A percentile compares a stretch with the other conserved stretches of the same genome.
These are phyloP conservation scores for Macaranga tanarius DNA, from an alignment of 441 rosid genomes.

Conservation along the genomic window DNA sequence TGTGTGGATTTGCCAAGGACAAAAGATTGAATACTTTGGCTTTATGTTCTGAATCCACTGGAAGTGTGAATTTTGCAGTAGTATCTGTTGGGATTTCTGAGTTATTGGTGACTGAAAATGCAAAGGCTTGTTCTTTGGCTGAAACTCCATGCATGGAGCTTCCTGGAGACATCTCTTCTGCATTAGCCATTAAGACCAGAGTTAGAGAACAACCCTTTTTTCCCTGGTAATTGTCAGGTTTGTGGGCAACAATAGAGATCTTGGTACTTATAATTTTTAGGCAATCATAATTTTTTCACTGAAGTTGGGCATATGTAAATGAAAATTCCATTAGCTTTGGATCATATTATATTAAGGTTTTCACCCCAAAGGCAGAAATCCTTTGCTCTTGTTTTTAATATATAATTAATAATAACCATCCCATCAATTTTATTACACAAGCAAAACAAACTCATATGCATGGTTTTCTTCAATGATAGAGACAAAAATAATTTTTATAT, in stretches of 20 bases:
- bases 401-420: not conserved
- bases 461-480: not conserved
- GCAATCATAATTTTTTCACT: no score
- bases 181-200: not conserved
- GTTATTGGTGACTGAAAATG: constrained; percentile 57
- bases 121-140: constrained; percentile 56
- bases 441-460: not conserved
- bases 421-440: not conserved
- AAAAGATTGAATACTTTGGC: constrained; percentile 61
- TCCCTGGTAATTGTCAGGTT: not conserved
- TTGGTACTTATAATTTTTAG: no score
- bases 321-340: not conserved
- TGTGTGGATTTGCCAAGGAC: constrained; percentile 71
- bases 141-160: constrained; percentile 83
- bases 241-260: not conserved
- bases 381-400: not conserved
- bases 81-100: constrained; percentile 48
- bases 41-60: constrained; percentile 80
- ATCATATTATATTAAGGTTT: not conserved
- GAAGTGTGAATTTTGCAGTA: constrained; percentile 55
- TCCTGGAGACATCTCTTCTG: constrained; percentile 38
- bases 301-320: not conserved
- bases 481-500: constrained; percentile 8
- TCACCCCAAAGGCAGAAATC: not conserved
- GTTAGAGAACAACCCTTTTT: not conserved